A percentile compares a stretch with the other conserved stretches of the same genome.
phyloP scores from a whole-genome alignment of 768 basidiomycete species.

The Pisolithus sp. region DNA sequence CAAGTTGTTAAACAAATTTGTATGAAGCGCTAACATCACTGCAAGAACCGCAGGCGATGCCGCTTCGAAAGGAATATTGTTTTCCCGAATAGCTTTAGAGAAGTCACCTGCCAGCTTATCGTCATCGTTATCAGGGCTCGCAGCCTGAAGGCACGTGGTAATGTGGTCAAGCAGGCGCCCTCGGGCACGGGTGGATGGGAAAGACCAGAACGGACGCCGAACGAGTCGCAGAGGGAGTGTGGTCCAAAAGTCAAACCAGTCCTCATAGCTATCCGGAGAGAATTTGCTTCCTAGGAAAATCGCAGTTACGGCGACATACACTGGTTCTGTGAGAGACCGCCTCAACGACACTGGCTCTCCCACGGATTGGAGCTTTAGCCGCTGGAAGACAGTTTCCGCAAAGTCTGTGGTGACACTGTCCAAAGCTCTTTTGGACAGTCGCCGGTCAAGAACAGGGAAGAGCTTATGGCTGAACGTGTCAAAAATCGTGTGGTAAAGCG shows the following conservation, averaged over 20 bases:
- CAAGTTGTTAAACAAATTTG: constrained; percentile 14
- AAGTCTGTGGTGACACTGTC: no score
- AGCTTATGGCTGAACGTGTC: constrained; percentile 9
- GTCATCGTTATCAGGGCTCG: constrained; percentile 1
- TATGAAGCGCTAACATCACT: constrained; percentile 18
- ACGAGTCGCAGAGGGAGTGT: constrained; percentile 14
- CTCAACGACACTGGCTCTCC: constrained; percentile 6
- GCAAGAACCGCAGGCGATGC: constrained; percentile 14
- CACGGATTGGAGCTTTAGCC: neutral
- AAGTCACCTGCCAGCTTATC: constrained; percentile 8
- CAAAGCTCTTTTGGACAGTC: constrained; percentile 6
- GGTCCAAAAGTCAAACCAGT: constrained; percentile 12
- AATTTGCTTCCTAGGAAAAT: constrained; percentile 15
- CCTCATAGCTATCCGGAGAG: constrained; percentile 12
- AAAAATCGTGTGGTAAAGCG: constrained; percentile 3
- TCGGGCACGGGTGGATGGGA: constrained; percentile 14
- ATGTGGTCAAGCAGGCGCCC: constrained; percentile 6
- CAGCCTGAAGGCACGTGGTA: constrained; percentile 8
- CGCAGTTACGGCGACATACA: constrained; percentile 13
- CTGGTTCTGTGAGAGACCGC: constrained; percentile 10
- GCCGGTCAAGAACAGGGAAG: constrained; percentile 2
- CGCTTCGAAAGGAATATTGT: constrained; percentile 11
- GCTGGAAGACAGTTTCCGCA: no score
- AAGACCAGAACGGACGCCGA: constrained; percentile 7
- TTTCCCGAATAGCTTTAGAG: constrained; percentile 12